Conservation (phyloP, 495 filamentous ascomycete genomes). For the Cercophora newfieldiana region DNA sequence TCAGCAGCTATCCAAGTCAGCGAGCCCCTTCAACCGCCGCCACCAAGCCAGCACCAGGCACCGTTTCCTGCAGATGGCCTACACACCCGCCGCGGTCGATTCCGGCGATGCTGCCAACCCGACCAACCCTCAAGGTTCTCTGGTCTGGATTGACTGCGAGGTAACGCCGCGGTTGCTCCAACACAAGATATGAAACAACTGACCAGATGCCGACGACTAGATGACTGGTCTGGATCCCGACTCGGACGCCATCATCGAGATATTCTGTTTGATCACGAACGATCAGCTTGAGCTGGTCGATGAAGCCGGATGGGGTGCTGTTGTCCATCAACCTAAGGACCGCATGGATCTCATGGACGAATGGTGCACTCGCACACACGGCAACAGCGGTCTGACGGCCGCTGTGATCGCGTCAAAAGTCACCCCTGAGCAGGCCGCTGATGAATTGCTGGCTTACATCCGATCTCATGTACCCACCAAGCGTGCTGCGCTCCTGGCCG, state of each 20-base stretch:
- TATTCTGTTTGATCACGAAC: slow-evolving; percentile 92
- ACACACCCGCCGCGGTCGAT: not conserved
- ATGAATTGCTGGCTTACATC: slow-evolving; percentile 75
- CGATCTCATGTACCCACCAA: slow-evolving; percentile 63
- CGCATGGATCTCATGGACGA: slow-evolving; percentile 74
- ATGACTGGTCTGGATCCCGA: slow-evolving; percentile 90
- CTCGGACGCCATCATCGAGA: slow-evolving; percentile 82
- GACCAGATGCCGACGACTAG: too few species aligned
- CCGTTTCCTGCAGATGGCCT: not conserved
- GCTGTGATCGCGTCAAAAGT: slow-evolving; percentile 72
- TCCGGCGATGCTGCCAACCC: not conserved
- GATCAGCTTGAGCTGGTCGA: slow-evolving; percentile 75
- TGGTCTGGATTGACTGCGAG: slow-evolving; percentile 92
- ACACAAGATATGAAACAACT: too few species aligned
- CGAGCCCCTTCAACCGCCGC: not conserved
- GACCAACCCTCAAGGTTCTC: slow-evolving; percentile 40
- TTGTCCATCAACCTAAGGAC: slow-evolving; percentile 73
- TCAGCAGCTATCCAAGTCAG: not conserved
- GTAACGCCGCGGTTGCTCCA: too few species aligned
- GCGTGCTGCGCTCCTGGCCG: slow-evolving; percentile 71
- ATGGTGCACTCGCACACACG: slow-evolving; percentile 58
- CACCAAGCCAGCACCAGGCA: not conserved
- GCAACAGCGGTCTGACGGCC: slow-evolving; percentile 73
- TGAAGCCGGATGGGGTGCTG: slow-evolving; percentile 70
- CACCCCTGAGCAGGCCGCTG: slow-evolving; percentile 70